phyloP scores from a whole-genome alignment of 768 basidiomycete genomes.

The Termitomyces eurrhizus region DNA sequence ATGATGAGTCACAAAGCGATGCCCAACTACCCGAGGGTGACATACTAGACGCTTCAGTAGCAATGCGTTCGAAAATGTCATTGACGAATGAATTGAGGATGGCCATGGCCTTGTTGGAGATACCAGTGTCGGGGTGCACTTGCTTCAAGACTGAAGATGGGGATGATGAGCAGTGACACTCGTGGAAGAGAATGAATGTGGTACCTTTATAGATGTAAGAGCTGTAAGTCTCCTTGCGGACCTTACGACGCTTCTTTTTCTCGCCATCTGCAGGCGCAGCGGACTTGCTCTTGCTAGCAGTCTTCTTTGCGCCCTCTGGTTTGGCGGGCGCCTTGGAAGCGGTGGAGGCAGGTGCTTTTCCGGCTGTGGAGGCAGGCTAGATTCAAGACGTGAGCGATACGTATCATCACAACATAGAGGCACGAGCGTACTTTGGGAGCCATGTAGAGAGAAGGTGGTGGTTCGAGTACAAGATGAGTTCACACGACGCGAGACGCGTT shows the following conservation, averaged over 20 bases:
- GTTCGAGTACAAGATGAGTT: constrained; percentile 10
- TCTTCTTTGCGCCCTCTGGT: constrained; percentile 43
- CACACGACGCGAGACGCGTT: constrained; percentile 15
- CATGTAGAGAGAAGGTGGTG: constrained; percentile 12
- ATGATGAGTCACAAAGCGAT: background rate
- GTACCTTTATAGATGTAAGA: constrained; percentile 83
- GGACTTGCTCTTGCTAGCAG: constrained; percentile 31
- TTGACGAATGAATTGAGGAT: constrained; percentile 84
- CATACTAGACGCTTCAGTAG: constrained; percentile 68
- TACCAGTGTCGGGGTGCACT: constrained; percentile 92
- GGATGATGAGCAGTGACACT: background rate
- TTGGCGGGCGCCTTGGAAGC: constrained; percentile 52
- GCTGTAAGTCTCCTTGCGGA: constrained; percentile 79
- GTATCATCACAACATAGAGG: background rate
- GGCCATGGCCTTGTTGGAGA: constrained; percentile 87
- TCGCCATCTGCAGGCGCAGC: constrained; percentile 52
- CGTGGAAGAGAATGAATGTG: constrained; percentile 11
- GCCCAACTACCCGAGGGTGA: background rate
- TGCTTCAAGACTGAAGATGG: constrained; percentile 68
- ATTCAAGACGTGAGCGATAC: background rate
- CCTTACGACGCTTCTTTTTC: constrained; percentile 80
- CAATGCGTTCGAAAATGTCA: constrained; percentile 81
- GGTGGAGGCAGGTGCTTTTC: constrained; percentile 16
- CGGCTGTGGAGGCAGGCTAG: constrained; percentile 16
- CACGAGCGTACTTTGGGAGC: constrained; percentile 12